These are phyloP conservation scores for Aschersonia sp. DNA, from an alignment of 2,329 filamentous ascomycete species.

Conservation along the genomic window DNA sequence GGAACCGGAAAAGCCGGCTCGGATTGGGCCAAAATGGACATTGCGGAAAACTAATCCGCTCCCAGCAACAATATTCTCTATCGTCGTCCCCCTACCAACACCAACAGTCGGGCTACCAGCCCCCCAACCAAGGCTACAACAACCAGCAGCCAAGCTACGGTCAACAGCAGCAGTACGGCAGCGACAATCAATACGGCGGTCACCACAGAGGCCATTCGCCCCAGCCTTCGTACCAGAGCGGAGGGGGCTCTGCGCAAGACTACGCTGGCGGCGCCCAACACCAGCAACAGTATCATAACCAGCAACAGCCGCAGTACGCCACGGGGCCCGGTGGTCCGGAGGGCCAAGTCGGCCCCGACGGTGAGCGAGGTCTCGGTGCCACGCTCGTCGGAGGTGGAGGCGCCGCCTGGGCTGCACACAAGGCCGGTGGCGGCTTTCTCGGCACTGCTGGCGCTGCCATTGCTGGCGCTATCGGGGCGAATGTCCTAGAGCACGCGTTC, in stretches of 20 bases:
- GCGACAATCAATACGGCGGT: conserved; percentile 3
- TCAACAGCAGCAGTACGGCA: conserved; percentile 5
- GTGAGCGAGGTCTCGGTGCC: conserved; percentile 41
- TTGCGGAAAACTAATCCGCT: not conserved
- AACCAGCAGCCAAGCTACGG: conserved; percentile 7
- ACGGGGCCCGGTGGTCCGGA: conserved; percentile 10
- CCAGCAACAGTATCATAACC: not conserved
- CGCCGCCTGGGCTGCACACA: conserved; percentile 39
- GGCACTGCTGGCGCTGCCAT: conserved; percentile 35
- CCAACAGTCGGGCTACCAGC: conserved; percentile 3
- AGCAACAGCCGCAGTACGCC: conserved; percentile 5
- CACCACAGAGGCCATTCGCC: conserved; percentile 6
- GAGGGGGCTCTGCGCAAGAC: conserved; percentile 9
- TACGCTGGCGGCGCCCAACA: conserved; percentile 7
- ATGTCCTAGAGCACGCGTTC: conserved; percentile 30
- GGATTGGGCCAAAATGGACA: too few species aligned
- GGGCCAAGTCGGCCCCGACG: conserved; percentile 15
- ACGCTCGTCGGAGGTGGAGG: conserved; percentile 36
- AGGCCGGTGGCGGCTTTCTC: conserved; percentile 35
- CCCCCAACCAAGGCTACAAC: not conserved
- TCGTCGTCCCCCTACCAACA: conserved; percentile 1
- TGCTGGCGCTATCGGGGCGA: conserved; percentile 40
- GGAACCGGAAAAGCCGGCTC: not conserved
- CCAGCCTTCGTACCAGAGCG: conserved; percentile 5
- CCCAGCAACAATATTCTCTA: not conserved